These are phyloP conservation scores for Persicaria tinctoria DNA, from an alignment of 148 eudicot species.

Conservation along the genomic window DNA sequence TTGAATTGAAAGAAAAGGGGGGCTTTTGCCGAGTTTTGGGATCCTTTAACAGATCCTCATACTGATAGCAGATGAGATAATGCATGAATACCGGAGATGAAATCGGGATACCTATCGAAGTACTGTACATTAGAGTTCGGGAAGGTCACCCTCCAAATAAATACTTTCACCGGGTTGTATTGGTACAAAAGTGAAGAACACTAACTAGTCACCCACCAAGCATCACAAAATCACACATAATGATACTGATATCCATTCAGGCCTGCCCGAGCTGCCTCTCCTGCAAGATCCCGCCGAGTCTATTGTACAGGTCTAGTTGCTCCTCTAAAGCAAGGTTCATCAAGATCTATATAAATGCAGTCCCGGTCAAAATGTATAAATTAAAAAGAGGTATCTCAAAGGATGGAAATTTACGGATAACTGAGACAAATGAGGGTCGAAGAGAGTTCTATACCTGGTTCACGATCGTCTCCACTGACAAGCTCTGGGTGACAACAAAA, in stretches of 20 bases:
- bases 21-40: too few relatives aligned
- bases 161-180: conserved; percentile 1
- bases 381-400: background rate
- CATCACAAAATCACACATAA: background rate
- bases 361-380: background rate
- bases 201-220: conserved; percentile 8
- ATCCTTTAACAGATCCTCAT: too few relatives aligned
- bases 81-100: background rate
- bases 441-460: conserved; percentile 47
- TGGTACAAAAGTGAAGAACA: conserved; percentile 1
- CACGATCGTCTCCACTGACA: conserved; percentile 60
- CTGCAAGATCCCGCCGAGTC: conserved; percentile 38
- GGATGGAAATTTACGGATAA: background rate
- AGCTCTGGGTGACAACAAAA: conserved; percentile 45
- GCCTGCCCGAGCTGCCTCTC: conserved; percentile 21
- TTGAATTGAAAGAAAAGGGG: too few relatives aligned
- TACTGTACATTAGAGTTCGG: background rate
- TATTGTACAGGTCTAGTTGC: conserved; percentile 41
- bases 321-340: conserved; percentile 55
- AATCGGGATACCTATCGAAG: background rate
- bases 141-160: background rate
- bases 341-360: conserved; percentile 30
- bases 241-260: background rate
- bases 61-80: too few relatives aligned
- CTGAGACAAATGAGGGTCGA: background rate